Percentiles rank a stretch among this genome's conserved stretches.
These are phyloP conservation scores for Gymnopilus junonius DNA, from an alignment of 768 basidiomycete genomes.

Conservation along the genomic window DNA sequence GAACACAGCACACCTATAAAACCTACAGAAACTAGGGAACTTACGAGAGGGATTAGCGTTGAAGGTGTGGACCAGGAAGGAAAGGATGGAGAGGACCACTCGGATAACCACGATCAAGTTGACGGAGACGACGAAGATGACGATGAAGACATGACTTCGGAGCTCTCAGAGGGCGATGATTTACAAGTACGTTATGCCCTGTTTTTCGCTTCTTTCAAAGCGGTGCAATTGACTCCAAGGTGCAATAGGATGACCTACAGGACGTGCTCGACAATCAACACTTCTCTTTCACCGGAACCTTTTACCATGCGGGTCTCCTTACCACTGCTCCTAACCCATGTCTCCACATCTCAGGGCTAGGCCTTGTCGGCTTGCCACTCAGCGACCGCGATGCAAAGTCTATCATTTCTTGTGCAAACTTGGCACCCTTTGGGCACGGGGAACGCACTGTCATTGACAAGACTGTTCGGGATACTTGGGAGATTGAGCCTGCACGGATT, in stretches of 20 bases:
- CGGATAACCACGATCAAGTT: too few species aligned
- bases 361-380: conserved; percentile 48
- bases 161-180: conserved; percentile 2
- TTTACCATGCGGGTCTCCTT: conserved; percentile 28
- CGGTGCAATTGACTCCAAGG: background rate
- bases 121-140: background rate
- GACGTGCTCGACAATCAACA: conserved; percentile 27
- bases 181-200: background rate
- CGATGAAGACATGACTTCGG: background rate
- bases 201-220: background rate
- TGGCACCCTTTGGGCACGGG: conserved; percentile 52
- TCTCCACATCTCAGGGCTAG: conserved; percentile 42
- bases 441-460: conserved; percentile 46
- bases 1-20: too few species aligned
- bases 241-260: conserved; percentile 34
- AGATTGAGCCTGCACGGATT: conserved; percentile 46
- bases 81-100: background rate
- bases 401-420: conserved; percentile 37
- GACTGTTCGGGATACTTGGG: conserved; percentile 53
- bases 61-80: background rate
- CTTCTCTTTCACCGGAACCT: conserved; percentile 38
- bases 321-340: conserved; percentile 44
- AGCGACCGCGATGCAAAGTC: conserved; percentile 40
- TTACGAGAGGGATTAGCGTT: background rate
- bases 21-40: background rate